Evolutionary conservation across 345 rosid species (phyloP), one percentile per base, ranked within the genome.

Genomic region (Rhodomyrtus tomentosa): DNA sequence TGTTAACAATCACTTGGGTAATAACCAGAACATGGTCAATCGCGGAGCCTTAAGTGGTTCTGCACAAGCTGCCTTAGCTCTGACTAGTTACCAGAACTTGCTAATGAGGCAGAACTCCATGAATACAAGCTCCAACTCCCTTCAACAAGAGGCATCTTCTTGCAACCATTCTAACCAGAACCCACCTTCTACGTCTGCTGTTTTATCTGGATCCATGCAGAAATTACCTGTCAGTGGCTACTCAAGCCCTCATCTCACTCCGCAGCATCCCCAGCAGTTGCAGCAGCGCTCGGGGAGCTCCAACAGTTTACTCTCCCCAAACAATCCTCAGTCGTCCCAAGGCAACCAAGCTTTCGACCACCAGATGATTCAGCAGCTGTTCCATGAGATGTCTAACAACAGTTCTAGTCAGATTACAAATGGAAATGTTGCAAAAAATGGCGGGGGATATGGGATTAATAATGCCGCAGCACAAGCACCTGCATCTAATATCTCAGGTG

Each of bases 41-140:
- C 92, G 97, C 49, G 96, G 96, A 82, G 84, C 92, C 72, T 88
- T 93, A 82, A 92, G 90, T 50, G 95, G 95, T 84, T 87, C 98
- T n/a, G 91, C 97, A 24, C 98, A 93, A 89, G 95, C 98, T 80
- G 95, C 98, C 20, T 84, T 92, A 88, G 96, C 96, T 2, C 93
- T 95, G 59, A 87, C 93, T 83, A 94, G 90, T 89, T 95, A 93
- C 90, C 96, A 95, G 89, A 91, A 91, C 88, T 56, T 92, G 89
- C 91, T 95, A 29, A 90, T 89, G 94, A 91, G 96, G 89, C 98
- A 94, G 89, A 95, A 91, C 87, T 94, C 98, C 6, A 92, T 93
- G 90, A 93, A 91, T 88, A 90, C 95, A 82, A 96, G 91, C 84
- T 87, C 91, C 10, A 92, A 84, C 87, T 86, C 93, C 2, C 89